phyloP scores from a whole-genome alignment of 768 basidiomycete species.

The Clavulina sp. region DNA sequence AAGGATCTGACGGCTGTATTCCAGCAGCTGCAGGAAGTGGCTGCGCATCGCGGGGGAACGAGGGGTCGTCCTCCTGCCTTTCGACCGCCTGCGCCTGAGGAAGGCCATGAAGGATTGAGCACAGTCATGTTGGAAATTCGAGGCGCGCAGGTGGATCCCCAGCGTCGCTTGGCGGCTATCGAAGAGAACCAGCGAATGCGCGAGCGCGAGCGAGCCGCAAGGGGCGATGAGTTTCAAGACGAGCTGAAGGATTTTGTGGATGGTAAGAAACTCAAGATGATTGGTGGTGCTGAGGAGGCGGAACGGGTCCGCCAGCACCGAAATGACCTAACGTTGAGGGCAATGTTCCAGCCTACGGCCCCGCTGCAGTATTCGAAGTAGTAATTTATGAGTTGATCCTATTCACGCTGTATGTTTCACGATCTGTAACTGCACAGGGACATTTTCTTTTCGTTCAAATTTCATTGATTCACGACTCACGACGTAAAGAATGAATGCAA shows the following conservation, averaged over 20 bases:
- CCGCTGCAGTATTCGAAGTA: neutral
- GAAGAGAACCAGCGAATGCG: slow-evolving; percentile 70
- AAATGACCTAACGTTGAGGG: slow-evolving; percentile 72
- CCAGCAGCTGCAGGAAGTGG: slow-evolving; percentile 81
- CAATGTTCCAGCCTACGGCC: slow-evolving; percentile 43
- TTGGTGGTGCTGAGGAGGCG: slow-evolving; percentile 80
- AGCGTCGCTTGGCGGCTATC: slow-evolving; percentile 78
- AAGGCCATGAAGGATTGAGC: slow-evolving; percentile 45
- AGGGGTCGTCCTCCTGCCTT: slow-evolving; percentile 27
- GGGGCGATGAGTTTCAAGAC: slow-evolving; percentile 66
- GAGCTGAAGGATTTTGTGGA: slow-evolving; percentile 78
- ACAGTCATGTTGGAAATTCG: slow-evolving; percentile 86
- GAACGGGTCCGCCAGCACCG: slow-evolving; percentile 75
- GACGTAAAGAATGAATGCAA: too few species aligned
- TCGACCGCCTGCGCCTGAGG: slow-evolving; percentile 45
- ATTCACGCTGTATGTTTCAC: too few species aligned
- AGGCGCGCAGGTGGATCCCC: slow-evolving; percentile 64
- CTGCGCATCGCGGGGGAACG: slow-evolving; percentile 40
- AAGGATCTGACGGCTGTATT: slow-evolving; percentile 78
- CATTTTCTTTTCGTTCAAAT: too few species aligned
- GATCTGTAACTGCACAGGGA: too few species aligned
- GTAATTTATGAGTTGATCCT: neutral
- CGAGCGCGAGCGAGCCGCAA: slow-evolving; percentile 51
- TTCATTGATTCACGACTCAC: too few species aligned
- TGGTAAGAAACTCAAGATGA: slow-evolving; percentile 82